Conservation (phyloP, 2,329 filamentous ascomycete species). For the Colletotrichum sp. region DNA sequence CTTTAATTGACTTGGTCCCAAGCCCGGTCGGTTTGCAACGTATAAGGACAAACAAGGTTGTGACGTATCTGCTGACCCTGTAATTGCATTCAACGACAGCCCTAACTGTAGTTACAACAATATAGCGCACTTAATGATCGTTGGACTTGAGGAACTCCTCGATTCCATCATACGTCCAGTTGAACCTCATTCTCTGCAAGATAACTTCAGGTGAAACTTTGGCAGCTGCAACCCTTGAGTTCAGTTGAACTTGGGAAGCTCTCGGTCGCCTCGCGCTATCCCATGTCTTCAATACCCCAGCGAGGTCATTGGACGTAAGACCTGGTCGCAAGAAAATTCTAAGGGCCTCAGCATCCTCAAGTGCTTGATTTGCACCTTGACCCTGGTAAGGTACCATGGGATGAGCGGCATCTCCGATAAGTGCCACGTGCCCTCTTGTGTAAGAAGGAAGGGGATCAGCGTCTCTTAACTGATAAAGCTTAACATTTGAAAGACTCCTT, state of each 20-base stretch:
- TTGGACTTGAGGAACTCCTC: background rate
- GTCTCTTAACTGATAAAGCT: background rate
- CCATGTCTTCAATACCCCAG: background rate
- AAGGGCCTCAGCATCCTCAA: background rate
- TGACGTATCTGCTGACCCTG: background rate
- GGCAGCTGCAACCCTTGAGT: background rate
- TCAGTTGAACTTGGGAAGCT: background rate
- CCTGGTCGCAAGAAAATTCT: background rate
- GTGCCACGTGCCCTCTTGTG: background rate
- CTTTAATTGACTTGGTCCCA: background rate
- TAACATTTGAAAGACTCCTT: background rate
- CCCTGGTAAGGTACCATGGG: conserved; percentile 1
- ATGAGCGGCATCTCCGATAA: background rate
- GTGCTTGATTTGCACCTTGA: background rate
- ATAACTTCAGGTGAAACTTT: background rate
- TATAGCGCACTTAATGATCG: background rate
- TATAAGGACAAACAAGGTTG: background rate
- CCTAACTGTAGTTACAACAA: background rate
- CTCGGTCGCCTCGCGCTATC: background rate
- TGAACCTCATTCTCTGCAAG: background rate
- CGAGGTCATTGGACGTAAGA: background rate
- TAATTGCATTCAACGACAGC: background rate
- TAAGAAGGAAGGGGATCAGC: background rate
- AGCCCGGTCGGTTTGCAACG: background rate
- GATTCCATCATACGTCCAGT: background rate